phyloP scores from a whole-genome alignment of 352 stramenopile genomes.

The Globisporangium nunn region DNA sequence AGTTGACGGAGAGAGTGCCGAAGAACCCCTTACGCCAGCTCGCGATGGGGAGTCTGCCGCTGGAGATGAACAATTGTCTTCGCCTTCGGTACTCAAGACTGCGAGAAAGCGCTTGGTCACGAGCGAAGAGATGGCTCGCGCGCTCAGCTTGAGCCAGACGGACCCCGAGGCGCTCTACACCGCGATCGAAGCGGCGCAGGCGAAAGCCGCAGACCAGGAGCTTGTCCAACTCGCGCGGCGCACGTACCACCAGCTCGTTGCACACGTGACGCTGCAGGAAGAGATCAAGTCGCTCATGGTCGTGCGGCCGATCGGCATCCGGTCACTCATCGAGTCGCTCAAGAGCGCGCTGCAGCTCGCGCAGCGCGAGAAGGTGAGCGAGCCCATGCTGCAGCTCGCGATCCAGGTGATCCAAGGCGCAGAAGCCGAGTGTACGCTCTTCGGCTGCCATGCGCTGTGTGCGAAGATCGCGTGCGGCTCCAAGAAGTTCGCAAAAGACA shows the following conservation, averaged over 20 bases:
- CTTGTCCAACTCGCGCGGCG: slow-evolving; percentile 42
- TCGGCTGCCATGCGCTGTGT: slow-evolving; percentile 60
- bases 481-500: slow-evolving; percentile 40
- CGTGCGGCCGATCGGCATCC: slow-evolving; percentile 61
- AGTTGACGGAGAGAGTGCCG: background rate
- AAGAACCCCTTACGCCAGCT: background rate
- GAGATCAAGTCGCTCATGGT: slow-evolving; percentile 72
- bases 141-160: slow-evolving; percentile 49
- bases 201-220: slow-evolving; percentile 48
- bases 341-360: slow-evolving; percentile 47
- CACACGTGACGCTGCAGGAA: slow-evolving; percentile 65
- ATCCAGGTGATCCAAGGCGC: slow-evolving; percentile 63
- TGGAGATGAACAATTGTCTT: background rate
- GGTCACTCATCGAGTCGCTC: slow-evolving; percentile 56
- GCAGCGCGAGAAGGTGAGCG: slow-evolving; percentile 36
- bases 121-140: slow-evolving; percentile 37
- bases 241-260: slow-evolving; percentile 65
- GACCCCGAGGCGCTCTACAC: slow-evolving; percentile 77
- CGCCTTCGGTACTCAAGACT: background rate
- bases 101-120: slow-evolving; percentile 12
- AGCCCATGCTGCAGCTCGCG: slow-evolving; percentile 46
- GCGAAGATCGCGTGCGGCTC: slow-evolving; percentile 51
- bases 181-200: slow-evolving; percentile 51
- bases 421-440: slow-evolving; percentile 78
- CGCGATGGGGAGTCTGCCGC: background rate